Evolutionary conservation across 2,329 filamentous ascomycete species (phyloP).

Genomic region (Nemania serpens): DNA sequence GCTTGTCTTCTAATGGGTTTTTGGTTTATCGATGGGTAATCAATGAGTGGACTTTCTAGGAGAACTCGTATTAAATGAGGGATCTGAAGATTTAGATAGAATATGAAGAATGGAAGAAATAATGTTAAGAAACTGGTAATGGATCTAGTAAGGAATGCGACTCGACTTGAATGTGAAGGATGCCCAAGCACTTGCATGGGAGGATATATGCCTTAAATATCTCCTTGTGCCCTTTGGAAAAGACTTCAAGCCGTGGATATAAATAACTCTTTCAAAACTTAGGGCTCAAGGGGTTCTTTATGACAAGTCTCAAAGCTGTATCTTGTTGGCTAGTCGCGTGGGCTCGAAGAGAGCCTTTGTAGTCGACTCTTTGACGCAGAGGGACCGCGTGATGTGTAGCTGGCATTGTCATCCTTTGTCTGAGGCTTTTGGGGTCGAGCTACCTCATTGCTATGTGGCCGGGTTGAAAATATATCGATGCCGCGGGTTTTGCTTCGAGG

Average conservation of each 20-base stretch:
- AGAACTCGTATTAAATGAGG: background rate
- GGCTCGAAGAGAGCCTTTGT: background rate
- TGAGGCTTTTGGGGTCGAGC: background rate
- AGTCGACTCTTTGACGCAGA: background rate
- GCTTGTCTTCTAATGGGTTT: background rate
- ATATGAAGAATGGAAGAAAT: background rate
- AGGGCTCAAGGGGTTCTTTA: background rate
- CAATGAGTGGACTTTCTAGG: background rate
- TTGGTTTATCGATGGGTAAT: background rate
- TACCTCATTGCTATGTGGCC: too few species aligned
- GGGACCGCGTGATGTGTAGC: background rate
- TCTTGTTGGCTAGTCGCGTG: background rate
- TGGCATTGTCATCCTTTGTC: background rate
- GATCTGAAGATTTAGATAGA: background rate
- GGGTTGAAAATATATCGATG: too few species aligned
- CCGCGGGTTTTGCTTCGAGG: too few species aligned
- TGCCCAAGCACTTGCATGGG: background rate
- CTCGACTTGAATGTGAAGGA: background rate
- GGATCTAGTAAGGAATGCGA: background rate
- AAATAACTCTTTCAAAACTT: background rate
- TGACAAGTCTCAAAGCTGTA: background rate
- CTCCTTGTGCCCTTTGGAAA: background rate
- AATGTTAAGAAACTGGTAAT: background rate
- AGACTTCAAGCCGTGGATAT: background rate
- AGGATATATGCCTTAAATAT: conserved; percentile 1